These are phyloP conservation scores for Suillus plorans DNA, from an alignment of 768 basidiomycete species.

Conservation along the genomic window DNA sequence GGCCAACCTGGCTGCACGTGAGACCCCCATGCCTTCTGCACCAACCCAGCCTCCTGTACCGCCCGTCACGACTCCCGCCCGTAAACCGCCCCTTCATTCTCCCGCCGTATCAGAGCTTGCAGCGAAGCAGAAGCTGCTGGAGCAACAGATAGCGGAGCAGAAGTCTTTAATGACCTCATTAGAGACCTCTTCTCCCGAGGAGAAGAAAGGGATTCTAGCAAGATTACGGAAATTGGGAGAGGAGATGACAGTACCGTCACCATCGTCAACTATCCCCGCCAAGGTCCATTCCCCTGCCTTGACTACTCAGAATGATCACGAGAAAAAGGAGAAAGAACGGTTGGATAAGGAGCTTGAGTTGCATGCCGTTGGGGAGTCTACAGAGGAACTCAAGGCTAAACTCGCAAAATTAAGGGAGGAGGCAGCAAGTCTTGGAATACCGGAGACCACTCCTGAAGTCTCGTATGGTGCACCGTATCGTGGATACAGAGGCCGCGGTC, in stretches of 20 bases:
- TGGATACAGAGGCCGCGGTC: conserved; percentile 66
- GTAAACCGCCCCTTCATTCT: conserved; percentile 38
- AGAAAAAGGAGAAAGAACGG: conserved; percentile 59
- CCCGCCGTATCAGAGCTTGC: conserved; percentile 54
- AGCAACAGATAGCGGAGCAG: conserved; percentile 86
- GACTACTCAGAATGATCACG: conserved; percentile 40
- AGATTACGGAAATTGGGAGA: conserved; percentile 73
- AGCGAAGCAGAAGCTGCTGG: conserved; percentile 71
- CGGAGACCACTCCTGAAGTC: conserved; percentile 42
- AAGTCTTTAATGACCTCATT: conserved; percentile 79
- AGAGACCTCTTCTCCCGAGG: conserved; percentile 57
- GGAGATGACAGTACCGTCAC: conserved; percentile 59
- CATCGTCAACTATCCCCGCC: conserved; percentile 28
- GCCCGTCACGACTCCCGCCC: conserved; percentile 17
- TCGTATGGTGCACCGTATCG: conserved; percentile 49
- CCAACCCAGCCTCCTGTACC: conserved; percentile 18
- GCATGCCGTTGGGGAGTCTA: conserved; percentile 49
- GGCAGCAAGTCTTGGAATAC: conserved; percentile 74
- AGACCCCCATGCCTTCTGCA: conserved; percentile 17
- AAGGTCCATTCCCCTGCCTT: conserved; percentile 27
- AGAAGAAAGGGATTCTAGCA: conserved; percentile 79
- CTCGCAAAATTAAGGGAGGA: conserved; percentile 78
- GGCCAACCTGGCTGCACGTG: conserved; percentile 54
- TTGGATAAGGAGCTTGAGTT: conserved; percentile 85
- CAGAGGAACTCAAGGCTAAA: conserved; percentile 72